phyloP scores from a whole-genome alignment of 2,329 filamentous ascomycete species.

The Pestalotiopsis sp. region DNA sequence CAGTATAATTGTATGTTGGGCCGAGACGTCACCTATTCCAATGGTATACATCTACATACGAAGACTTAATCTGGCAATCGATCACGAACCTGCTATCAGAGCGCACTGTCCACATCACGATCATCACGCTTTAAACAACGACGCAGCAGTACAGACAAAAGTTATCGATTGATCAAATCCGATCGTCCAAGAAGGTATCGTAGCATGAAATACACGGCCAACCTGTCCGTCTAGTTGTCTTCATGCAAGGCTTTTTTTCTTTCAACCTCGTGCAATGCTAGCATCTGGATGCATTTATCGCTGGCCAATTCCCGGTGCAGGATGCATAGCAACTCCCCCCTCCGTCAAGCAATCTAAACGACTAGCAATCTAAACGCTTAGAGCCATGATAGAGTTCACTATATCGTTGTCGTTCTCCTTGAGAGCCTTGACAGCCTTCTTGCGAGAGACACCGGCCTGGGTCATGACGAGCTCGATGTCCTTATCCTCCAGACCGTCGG shows the following conservation, averaged over 20 bases:
- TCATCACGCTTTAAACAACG: not conserved
- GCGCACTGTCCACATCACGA: not conserved
- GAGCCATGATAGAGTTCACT: constrained; percentile 99
- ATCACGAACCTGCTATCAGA: no score
- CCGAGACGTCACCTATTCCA: no score
- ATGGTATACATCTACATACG: no score
- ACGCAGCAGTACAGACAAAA: not conserved
- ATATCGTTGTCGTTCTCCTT: constrained; percentile 99
- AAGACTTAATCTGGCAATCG: no score
- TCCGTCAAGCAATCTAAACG: constrained; percentile 48
- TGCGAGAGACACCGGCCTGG: constrained; percentile 93
- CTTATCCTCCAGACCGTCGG: constrained; percentile 94
- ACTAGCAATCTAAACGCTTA: constrained; percentile 70
- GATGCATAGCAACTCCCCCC: not conserved
- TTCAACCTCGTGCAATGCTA: constrained; percentile 20
- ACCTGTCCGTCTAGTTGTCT: constrained; percentile 21
- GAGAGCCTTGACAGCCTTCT: constrained; percentile 98
- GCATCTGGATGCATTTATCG: constrained; percentile 11
- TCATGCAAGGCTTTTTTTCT: constrained; percentile 21
- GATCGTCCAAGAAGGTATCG: constrained; percentile 27
- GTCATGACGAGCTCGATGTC: constrained; percentile 99
- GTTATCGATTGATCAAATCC: constrained; percentile 14
- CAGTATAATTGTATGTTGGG: no score
- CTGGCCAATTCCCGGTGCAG: not conserved
- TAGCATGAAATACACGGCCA: constrained; percentile 28